Percentiles rank a stretch among this genome's conserved stretches.
phyloP scores from a whole-genome alignment of 495 filamentous ascomycete species.

The Evernia prunastri region DNA sequence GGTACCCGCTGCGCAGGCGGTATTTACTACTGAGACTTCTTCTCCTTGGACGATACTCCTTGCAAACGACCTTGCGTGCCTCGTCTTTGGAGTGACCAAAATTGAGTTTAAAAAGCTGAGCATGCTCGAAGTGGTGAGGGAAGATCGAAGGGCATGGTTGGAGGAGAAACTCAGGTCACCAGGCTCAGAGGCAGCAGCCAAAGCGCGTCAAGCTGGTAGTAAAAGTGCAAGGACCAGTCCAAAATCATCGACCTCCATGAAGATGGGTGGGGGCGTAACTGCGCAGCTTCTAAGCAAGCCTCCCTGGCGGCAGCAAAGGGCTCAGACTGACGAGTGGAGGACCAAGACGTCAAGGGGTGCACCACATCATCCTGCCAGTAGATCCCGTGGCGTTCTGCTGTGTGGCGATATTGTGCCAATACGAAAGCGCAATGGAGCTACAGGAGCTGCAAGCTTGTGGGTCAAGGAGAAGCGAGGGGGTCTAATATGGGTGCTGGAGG shows the following conservation, averaged over 20 bases:
- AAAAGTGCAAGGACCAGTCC: slow-evolving; percentile 40
- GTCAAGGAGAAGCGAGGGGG: slow-evolving; percentile 94
- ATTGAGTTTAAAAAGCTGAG: slow-evolving; percentile 91
- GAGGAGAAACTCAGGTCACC: slow-evolving; percentile 69
- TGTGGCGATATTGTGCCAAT: slow-evolving; percentile 98
- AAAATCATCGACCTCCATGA: slow-evolving; percentile 45
- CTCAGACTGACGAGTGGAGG: slow-evolving; percentile 67
- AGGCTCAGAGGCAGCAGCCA: slow-evolving; percentile 43
- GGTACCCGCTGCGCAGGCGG: slow-evolving; percentile 87
- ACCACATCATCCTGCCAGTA: slow-evolving; percentile 55
- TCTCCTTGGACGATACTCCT: slow-evolving; percentile 92
- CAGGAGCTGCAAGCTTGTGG: slow-evolving; percentile 90
- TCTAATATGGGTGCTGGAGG: slow-evolving; percentile 94
- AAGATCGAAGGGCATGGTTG: slow-evolving; percentile 84
- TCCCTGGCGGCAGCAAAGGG: slow-evolving; percentile 67
- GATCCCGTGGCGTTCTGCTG: slow-evolving; percentile 83
- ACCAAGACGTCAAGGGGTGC: slow-evolving; percentile 42
- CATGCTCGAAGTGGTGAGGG: slow-evolving; percentile 87
- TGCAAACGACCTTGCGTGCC: slow-evolving; percentile 94
- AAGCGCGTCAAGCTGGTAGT: slow-evolving; percentile 35
- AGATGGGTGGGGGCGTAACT: slow-evolving; percentile 72
- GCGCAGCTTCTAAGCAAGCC: slow-evolving; percentile 83
- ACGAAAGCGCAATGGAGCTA: slow-evolving; percentile 84
- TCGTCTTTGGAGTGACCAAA: slow-evolving; percentile 92
- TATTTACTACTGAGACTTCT: slow-evolving; percentile 85